Evolutionary conservation across 768 basidiomycete species (phyloP).

Genomic region (Suillus clintonianus): DNA sequence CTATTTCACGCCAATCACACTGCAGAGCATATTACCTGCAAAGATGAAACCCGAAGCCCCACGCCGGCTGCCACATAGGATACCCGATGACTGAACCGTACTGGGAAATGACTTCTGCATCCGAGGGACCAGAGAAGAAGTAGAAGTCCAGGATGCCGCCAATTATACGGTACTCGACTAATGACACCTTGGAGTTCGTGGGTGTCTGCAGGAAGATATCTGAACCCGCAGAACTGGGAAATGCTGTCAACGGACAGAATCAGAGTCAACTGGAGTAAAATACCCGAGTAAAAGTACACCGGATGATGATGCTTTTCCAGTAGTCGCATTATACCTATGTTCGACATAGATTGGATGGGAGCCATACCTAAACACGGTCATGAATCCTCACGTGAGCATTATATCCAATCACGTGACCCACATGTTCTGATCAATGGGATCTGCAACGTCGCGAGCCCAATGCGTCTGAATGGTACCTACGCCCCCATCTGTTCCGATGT

Average conservation of each 20-base stretch:
- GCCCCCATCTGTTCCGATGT: constrained; percentile 51
- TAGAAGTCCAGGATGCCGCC: constrained; percentile 81
- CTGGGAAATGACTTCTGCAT: constrained; percentile 66
- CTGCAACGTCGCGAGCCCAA: constrained; percentile 64
- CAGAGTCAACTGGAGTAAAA: constrained; percentile 1
- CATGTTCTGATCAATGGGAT: constrained; percentile 70
- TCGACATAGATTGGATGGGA: constrained; percentile 73
- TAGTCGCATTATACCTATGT: constrained; percentile 60
- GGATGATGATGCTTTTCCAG: constrained; percentile 59
- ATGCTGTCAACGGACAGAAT: constrained; percentile 6
- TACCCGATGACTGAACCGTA: constrained; percentile 67
- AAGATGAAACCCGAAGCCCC: constrained; percentile 80
- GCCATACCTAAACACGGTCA: constrained; percentile 53
- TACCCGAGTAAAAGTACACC: constrained; percentile 77
- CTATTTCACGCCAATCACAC: constrained; percentile 1
- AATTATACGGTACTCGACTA: constrained; percentile 72
- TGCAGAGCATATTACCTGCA: constrained; percentile 46
- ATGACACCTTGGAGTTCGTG: constrained; percentile 50
- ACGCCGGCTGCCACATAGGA: constrained; percentile 71
- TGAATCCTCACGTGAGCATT: not conserved
- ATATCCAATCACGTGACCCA: constrained; percentile 30
- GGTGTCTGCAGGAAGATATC: constrained; percentile 72
- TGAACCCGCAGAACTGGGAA: constrained; percentile 59
- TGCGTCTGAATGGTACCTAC: constrained; percentile 63
- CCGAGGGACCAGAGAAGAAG: constrained; percentile 61